A percentile compares a stretch with the other conserved stretches of the same genome.
Evolutionary conservation across 371 early-diverging fungal species (phyloP).

Genomic region (Rhizopus microsporus): DNA sequence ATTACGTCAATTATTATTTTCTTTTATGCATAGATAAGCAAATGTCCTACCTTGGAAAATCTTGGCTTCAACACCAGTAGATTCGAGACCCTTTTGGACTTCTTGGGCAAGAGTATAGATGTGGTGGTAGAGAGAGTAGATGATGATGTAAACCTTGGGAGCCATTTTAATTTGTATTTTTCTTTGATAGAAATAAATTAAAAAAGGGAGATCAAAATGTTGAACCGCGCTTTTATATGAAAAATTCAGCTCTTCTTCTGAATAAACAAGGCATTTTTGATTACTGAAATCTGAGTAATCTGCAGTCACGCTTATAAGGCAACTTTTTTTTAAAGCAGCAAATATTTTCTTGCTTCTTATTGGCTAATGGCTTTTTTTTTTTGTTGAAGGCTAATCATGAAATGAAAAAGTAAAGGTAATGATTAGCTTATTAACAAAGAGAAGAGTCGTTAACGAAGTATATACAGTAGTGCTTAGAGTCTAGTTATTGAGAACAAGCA

Average conservation of each 20-base stretch:
- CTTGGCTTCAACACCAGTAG: conserved; percentile 58
- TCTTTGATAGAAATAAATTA: conserved; percentile 63
- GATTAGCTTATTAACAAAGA: too few species aligned
- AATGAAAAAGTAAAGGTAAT: too few species aligned
- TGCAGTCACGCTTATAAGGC: too few species aligned
- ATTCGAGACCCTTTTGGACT: conserved; percentile 63
- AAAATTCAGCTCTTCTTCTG: neutral
- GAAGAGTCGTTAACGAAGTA: too few species aligned
- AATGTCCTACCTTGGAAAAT: conserved; percentile 52
- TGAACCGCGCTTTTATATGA: neutral
- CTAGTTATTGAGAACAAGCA: too few species aligned
- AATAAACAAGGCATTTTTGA: neutral
- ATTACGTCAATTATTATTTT: conserved; percentile 6
- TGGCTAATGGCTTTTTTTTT: too few species aligned
- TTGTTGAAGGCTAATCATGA: neutral
- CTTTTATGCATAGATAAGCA: neutral
- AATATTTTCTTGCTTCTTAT: too few species aligned
- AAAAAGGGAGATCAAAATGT: conserved; percentile 34
- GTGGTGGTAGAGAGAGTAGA: conserved; percentile 61
- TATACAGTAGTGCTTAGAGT: too few species aligned
- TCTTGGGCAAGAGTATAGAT: conserved; percentile 56
- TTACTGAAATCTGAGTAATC: too few species aligned
- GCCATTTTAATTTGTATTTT: conserved; percentile 44
- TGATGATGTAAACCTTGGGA: conserved; percentile 45
- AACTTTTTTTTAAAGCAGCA: too few species aligned